Base-by-base conservation (phyloP, 306 rosid genomes). In the Castanospermum australe region DNA sequence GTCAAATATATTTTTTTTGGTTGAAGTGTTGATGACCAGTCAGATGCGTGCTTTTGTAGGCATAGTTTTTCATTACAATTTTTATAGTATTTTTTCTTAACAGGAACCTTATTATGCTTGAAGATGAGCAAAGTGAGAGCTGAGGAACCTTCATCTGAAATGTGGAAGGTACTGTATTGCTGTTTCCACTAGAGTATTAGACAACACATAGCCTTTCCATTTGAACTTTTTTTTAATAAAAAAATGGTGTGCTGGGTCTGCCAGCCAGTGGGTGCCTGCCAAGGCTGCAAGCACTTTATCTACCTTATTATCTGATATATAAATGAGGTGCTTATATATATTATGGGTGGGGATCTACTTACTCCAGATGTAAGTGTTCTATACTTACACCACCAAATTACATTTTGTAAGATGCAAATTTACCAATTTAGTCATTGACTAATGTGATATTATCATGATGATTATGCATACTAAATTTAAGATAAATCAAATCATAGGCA, bases 71-170 rank as follows among this genome's bases (percentile, higher is more conserved):
- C 13, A 65, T 22, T 50, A 7, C 22, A 38, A 50, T 24, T 52
- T 72, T 28, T 50, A 35, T 61, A 20, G 11, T 32, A n/a, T 51
- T 69, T 24, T 41, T 42, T 38, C 33, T 52, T 25, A 77, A 73
- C 87, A 95, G 99, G 99, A 82, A 75, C 90, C 38, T 61, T 88
- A 5, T 82, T 92, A 39, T 91, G 89, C 97, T 78, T 91, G 85
- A 93, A 92, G 84, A 90, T 95, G 96, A 93, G 97, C 78, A 87
- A 83, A 51, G 97, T 95, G 71, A 84, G 99, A 86, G 93, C 97
- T 45, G 99, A 95, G 83, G 81, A 86, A 84, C 94, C 97, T 67
- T 91, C 93, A 69, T 82, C 93, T 64, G 98, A 95, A 90, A 87
- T 89, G 88, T 92, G 88, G 77, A 95, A 93, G 97, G 99, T 95